Evolutionary conservation across 805 yeast genomes (phyloP).

Genomic region (Yarrowia osloensis): DNA sequence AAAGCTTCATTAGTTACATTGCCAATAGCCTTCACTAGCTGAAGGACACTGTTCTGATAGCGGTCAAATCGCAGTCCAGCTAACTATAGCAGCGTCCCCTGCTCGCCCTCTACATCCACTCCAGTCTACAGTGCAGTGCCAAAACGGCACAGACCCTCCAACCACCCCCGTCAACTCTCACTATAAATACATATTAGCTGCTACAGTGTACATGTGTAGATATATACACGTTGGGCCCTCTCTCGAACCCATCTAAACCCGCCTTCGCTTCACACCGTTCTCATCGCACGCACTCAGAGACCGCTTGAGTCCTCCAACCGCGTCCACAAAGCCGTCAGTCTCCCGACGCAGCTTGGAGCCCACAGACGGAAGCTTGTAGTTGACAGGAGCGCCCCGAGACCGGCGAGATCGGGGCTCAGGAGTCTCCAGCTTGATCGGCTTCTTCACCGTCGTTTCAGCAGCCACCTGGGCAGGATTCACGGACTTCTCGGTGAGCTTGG

Average conservation of each 20-base stretch:
- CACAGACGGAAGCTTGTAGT: slow-evolving; percentile 68
- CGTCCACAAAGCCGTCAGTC: slow-evolving; percentile 60
- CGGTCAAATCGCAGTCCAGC: no score
- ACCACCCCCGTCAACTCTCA: neutral
- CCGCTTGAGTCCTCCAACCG: slow-evolving; percentile 44
- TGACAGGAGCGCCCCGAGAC: slow-evolving; percentile 54
- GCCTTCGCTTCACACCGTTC: slow-evolving; percentile 8
- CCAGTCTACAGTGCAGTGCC: no score
- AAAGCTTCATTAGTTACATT: no score
- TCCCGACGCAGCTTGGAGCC: slow-evolving; percentile 70
- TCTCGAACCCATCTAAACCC: neutral
- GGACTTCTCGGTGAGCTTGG: slow-evolving; percentile 14
- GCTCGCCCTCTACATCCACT: no score
- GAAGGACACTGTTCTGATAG: no score
- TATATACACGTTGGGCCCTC: neutral
- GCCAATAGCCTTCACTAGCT: no score
- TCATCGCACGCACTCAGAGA: neutral
- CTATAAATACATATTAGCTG: slow-evolving; percentile 12
- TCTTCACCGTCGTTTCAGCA: neutral
- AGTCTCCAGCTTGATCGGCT: slow-evolving; percentile 1
- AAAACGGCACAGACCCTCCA: no score
- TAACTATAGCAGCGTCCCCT: no score
- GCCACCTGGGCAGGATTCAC: neutral
- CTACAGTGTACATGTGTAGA: neutral
- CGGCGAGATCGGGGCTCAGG: slow-evolving; percentile 45